These are phyloP conservation scores for Bocquillonia castaneifolia DNA, from an alignment of 441 rosid genomes.

Conservation along the genomic window DNA sequence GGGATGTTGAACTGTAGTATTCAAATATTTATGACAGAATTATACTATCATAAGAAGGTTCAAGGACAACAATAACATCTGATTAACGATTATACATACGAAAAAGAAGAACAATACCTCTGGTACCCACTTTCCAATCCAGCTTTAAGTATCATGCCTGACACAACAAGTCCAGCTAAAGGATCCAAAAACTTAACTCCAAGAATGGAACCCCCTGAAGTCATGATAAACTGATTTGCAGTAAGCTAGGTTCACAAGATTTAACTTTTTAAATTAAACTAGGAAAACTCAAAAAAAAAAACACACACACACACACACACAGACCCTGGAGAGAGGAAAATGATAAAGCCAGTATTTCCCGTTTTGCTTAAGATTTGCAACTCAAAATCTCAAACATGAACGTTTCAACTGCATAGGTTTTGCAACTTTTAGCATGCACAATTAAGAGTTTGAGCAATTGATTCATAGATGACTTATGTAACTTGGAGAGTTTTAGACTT, in stretches of 20 bases:
- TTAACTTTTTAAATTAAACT: not conserved
- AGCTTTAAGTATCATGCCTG: conserved; percentile 81
- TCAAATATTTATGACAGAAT: not conserved
- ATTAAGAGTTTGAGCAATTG: no score
- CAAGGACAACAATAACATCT: not conserved
- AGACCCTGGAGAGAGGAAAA: no score
- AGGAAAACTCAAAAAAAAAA: not conserved
- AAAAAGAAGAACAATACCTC: conserved; percentile 74
- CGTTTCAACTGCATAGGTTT: no score
- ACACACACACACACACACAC: no score
- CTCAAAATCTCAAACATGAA: no score
- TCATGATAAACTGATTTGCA: conserved; percentile 22
- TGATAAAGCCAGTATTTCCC: no score
- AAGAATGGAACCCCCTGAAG: conserved; percentile 82
- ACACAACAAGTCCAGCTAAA: conserved; percentile 87
- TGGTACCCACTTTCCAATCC: conserved; percentile 80
- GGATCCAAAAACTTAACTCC: conserved; percentile 88
- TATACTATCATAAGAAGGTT: not conserved
- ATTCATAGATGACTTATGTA: no score
- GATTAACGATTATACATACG: no score
- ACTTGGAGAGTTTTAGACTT: no score
- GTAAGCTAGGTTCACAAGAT: conserved; percentile 21
- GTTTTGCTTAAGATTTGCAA: no score
- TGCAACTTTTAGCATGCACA: no score
- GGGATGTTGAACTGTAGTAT: no score